phyloP scores from a whole-genome alignment of 2,329 filamentous ascomycete species.

The Colletotrichum siamense region DNA sequence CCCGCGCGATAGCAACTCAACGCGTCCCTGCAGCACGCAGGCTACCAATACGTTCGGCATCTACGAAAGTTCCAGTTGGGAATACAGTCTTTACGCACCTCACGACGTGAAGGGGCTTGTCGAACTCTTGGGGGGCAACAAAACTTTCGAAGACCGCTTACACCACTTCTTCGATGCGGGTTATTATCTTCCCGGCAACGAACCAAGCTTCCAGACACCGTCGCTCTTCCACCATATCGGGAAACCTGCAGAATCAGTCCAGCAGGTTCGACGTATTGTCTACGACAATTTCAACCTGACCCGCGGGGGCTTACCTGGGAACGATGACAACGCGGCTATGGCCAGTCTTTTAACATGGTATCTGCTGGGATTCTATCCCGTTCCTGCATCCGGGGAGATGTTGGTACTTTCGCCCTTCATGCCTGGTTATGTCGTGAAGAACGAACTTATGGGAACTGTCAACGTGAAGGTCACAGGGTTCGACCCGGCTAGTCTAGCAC shows the following conservation, averaged over 20 bases:
- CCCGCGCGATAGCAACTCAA: background rate
- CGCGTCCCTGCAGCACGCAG: background rate
- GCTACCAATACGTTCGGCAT: background rate
- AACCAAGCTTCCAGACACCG: conserved; percentile 2
- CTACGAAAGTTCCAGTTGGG: conserved; percentile 2
- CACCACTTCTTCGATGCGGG: background rate
- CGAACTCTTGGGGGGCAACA: background rate
- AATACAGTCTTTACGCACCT: background rate
- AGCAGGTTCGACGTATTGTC: background rate
- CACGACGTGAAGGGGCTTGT: background rate
- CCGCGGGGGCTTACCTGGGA: background rate
- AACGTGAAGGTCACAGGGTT: background rate
- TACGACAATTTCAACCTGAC: background rate
- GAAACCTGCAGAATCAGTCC: background rate
- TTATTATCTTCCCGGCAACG: background rate
- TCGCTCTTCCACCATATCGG: background rate
- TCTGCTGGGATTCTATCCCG: background rate
- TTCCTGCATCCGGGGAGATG: background rate
- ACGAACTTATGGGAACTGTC: background rate
- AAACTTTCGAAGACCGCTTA: background rate
- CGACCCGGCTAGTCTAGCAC: background rate
- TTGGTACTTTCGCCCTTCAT: background rate
- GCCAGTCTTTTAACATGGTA: background rate
- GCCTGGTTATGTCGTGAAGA: background rate
- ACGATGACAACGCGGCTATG: background rate